Evolutionary conservation across 2,329 filamentous ascomycete genomes (phyloP).

Genomic region (Capronia epimyces): DNA sequence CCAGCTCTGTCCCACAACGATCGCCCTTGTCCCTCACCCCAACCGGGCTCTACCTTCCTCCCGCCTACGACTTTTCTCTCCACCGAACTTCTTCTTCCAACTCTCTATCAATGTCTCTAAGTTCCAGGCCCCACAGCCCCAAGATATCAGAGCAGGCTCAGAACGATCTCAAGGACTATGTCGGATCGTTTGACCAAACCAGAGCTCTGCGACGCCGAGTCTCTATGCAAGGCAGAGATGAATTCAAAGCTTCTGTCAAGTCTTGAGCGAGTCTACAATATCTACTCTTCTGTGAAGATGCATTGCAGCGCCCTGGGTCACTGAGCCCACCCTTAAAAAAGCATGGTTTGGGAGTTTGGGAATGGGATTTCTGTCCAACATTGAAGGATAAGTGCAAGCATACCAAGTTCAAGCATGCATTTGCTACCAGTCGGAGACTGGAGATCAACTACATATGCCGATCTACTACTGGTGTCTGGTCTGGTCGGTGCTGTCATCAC

Average conservation of each 20-base stretch:
- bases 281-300: slow-evolving; percentile 1
- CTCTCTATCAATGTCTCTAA: slow-evolving; percentile 46
- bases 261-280: slow-evolving; percentile 3
- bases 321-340: neutral
- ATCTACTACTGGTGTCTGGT: neutral
- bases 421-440: neutral
- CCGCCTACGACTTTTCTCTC: slow-evolving; percentile 68
- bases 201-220: slow-evolving; percentile 45
- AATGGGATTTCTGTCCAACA: too few species aligned
- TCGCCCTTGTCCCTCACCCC: slow-evolving; percentile 33
- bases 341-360: neutral
- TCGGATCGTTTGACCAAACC: slow-evolving; percentile 80
- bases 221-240: slow-evolving; percentile 28
- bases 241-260: slow-evolving; percentile 10
- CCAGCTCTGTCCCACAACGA: slow-evolving; percentile 25
- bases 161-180: slow-evolving; percentile 77
- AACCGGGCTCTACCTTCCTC: slow-evolving; percentile 61
- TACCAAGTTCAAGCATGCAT: neutral
- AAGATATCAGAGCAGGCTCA: slow-evolving; percentile 68
- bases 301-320: neutral
- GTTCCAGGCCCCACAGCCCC: slow-evolving; percentile 64
- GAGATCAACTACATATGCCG: neutral
- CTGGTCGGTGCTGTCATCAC: neutral
- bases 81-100: slow-evolving; percentile 33
- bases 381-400: too few species aligned